Percentiles rank a stretch among this genome's conserved stretches.
Conservation (phyloP, 2,329 filamentous ascomycete species). For the Teratosphaeria nubilosa region DNA sequence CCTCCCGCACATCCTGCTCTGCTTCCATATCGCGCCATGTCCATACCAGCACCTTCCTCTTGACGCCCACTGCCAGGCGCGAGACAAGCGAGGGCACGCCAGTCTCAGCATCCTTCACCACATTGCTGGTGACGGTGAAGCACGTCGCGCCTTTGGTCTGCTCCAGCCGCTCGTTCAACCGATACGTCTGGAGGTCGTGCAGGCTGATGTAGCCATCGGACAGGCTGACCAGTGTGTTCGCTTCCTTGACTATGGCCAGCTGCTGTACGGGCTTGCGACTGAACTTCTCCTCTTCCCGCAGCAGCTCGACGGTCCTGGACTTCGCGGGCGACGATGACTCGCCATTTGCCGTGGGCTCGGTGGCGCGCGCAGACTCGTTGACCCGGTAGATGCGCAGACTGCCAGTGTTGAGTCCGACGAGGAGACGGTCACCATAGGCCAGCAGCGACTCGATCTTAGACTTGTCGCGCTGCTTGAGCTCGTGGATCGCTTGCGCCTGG, state of each 20-base stretch:
- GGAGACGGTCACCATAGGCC: slow-evolving; percentile 81
- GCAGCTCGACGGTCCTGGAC: slow-evolving; percentile 57
- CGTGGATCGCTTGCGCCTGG: slow-evolving; percentile 88
- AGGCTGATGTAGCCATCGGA: slow-evolving; percentile 84
- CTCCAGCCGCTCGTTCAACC: slow-evolving; percentile 66
- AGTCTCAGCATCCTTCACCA: slow-evolving; percentile 77
- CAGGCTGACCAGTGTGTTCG: slow-evolving; percentile 79
- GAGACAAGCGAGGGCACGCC: slow-evolving; percentile 90
- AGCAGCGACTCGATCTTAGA: slow-evolving; percentile 94
- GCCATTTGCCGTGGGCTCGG: slow-evolving; percentile 16
- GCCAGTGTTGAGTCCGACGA: slow-evolving; percentile 86
- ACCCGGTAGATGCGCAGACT: slow-evolving; percentile 82
- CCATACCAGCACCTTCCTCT: slow-evolving; percentile 82
- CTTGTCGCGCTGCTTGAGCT: slow-evolving; percentile 92
- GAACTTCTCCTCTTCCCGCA: slow-evolving; percentile 91
- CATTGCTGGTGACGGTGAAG: slow-evolving; percentile 92
- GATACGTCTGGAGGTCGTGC: slow-evolving; percentile 78
- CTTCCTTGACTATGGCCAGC: slow-evolving; percentile 90
- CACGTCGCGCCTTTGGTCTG: slow-evolving; percentile 80
- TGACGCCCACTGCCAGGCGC: slow-evolving; percentile 81
- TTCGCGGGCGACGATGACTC: slow-evolving; percentile 33
- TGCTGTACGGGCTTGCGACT: slow-evolving; percentile 83
- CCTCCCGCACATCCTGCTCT: slow-evolving; percentile 60
- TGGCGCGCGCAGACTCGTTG: slow-evolving; percentile 50
- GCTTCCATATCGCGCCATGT: slow-evolving; percentile 95